Evolutionary conservation across 345 rosid species (phyloP), one percentile per base, ranked within the genome.

Genomic region (Eucalyptus erythrocorys): DNA sequence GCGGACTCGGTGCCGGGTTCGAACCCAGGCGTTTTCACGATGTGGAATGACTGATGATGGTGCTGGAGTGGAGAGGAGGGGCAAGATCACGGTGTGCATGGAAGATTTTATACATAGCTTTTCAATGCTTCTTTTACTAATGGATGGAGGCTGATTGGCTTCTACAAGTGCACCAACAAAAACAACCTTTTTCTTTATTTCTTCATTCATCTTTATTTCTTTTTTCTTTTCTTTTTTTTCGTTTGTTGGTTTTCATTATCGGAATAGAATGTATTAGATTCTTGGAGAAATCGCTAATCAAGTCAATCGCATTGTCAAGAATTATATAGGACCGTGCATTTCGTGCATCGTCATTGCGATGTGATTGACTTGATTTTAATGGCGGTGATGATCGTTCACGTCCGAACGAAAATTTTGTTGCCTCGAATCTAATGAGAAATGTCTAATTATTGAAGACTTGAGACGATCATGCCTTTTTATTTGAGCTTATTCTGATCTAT

Each of bases 21-120:
- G 42, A 97, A 95, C 93, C 93, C 96, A 14, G 94, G 95, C 22
- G 93, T 93, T 88, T 98, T 95, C 87, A 93, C 99, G 37, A 98
- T 94, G 97, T 98, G 99, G 99, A 97, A 95, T 85, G 99, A 95
- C 49, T 96, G 88, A 94, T 8, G 43, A 40, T 76, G 84, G 47
- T 76, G 47, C 45, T 5, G 21, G 81, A 68, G 43, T 5, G 21
- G 81, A 68, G 43, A 34, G 81, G 81, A 10, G 13, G 42, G 13
- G 32, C 12, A 61, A 66, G 80, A 86, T 47, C 10, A 37, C 47
- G 82, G 84, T 15, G 84, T 76, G 84, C 84, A 40, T 76, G 47
- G 47, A 76, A 76, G 84, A 76, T 76, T 76, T 76, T 37, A 76
- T 76, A 76, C 42, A n/a, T 50, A 86, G 57, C 59, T 53, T 53